Percentiles rank a stretch among this genome's conserved stretches.
Evolutionary conservation across 352 stramenopile species (phyloP).

Genomic region (Pythium aquatile): DNA sequence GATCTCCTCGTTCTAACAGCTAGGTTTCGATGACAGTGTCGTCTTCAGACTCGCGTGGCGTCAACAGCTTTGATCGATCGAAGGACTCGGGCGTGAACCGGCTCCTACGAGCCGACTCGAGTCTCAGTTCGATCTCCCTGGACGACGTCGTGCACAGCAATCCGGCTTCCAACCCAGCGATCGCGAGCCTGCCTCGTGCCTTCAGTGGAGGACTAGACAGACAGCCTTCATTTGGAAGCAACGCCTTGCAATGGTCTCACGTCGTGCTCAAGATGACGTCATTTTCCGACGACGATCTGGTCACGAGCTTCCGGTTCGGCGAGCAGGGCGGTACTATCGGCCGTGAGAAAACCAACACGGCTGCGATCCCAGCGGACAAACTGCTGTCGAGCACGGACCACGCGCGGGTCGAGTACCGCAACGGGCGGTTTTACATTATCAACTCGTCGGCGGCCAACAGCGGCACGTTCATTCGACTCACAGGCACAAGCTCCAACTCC

Average conservation of each 20-base stretch:
- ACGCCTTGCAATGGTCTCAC: constrained; percentile 50
- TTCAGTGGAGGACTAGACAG: not conserved
- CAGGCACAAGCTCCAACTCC: constrained; percentile 33
- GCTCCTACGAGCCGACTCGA: constrained; percentile 46
- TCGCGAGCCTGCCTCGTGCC: not conserved
- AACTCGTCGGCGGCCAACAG: constrained; percentile 46
- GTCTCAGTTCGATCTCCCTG: constrained; percentile 19
- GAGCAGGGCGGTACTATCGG: constrained; percentile 52
- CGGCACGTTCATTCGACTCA: constrained; percentile 70
- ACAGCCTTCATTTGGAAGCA: not conserved
- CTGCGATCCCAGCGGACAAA: constrained; percentile 76
- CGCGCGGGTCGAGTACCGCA: constrained; percentile 50
- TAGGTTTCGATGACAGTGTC: constrained; percentile 28
- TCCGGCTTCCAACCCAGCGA: not conserved
- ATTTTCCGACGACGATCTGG: constrained; percentile 66
- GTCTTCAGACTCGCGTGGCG: constrained; percentile 40
- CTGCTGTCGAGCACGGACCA: constrained; percentile 50
- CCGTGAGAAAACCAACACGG: constrained; percentile 45
- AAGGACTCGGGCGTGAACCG: constrained; percentile 65
- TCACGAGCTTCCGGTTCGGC: constrained; percentile 77
- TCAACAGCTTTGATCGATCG: constrained; percentile 49
- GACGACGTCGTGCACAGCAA: constrained; percentile 21
- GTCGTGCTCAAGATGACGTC: constrained; percentile 86
- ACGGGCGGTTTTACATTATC: constrained; percentile 63
- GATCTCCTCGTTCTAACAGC: no score